Base-by-base conservation (phyloP, 345 rosid genomes). In the Turritis glabra region DNA sequence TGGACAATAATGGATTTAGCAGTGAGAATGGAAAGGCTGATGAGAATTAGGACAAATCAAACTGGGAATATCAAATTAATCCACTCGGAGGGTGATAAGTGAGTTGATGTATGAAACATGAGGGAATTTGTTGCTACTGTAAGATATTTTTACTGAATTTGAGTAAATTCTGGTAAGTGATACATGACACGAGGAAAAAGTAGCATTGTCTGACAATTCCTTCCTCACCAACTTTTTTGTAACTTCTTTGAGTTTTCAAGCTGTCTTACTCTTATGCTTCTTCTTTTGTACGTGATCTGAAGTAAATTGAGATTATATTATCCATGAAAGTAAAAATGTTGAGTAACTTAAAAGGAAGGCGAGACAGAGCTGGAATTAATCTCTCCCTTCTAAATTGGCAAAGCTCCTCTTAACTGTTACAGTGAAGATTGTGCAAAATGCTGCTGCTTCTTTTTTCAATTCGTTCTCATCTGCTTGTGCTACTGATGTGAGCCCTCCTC, bases 21-120 rank as follows among this genome's bases (percentile, higher is more conserved):
- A 65, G 30, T 23, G 85, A 75, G 74, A 77, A 69, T 50, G 79
- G 73, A 47, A 37, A 63, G 47, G 73, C 66, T 38, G 77, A 82
- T 37, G 73, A 60, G 64, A 68, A 27, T 21, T 77, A 71, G 70
- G 47, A 35, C 23, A 71, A 26, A 44, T 35, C 4, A 26, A 61
- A 35, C 46, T 57, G 12, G 35, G 12, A 50, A 37, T 52, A 19
- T 30, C 47, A 26, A 14, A 55, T 17, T 3, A 26, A 25, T 51
- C 13, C 38, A 26, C 18, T 32, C 13, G 5, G 64, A 21, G 12
- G 33, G 55, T 43, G 19, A 43, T 7, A 0, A n/a, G 19, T 46
- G 35, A 58, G 57, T 35, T 17, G 15, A 23, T 53, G 52, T 51
- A 27, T 5, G 8, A 18, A 72, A 32, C 23, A 7, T 10, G 15